Evolutionary conservation across 179 eudicot species (phyloP), one percentile per base, ranked within the genome.

Genomic region (Patellifolia procumbens): DNA sequence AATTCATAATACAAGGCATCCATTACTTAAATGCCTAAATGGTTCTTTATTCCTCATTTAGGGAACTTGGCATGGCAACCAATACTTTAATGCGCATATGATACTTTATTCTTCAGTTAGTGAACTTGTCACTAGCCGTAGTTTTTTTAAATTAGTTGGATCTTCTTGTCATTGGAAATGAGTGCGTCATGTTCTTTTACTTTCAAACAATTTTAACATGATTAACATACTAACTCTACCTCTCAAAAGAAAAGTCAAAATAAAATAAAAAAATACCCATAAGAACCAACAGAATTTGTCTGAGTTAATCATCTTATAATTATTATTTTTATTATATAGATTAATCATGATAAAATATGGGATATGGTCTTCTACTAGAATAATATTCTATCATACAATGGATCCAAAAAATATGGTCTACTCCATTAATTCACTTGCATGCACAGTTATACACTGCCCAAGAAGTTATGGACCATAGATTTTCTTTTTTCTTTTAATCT

Each of bases 111-210:
- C 17, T 34, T 11, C 35, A 58, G 11, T 3, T 28, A 58, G 63
- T 2, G 63, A 24, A 28, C 63, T 64, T 34, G 28, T 37, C 68
- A 64, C 7, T 43, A 68, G 53, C 53, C 31, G 71, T 68, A 43
- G 16, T 68, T 9, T 43, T 13, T 68, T 43, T 13, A 43, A 15
- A 68, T 28, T 26, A 45, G 56, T 68, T 68, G 39, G 55, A 26
- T 67, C 34, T 68, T 68, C 39, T 68, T 68, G 58, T 68, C 72
- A 68, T 68, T 68, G 58, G 72, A 68, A 68, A 46, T 68, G 72
- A 46, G 39, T 67, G 52, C 37, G 68, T 42, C 46, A 46, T 68
- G 72, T 46, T 68, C 72, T 68, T 68, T 46, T 17, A 46, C 37
- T 68, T 68, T 34, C 22, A 45, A 68, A 68, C 72, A 68, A 24